Conservation (phyloP, 768 basidiomycete genomes). For the Candolleomyces aberdarensis region DNA sequence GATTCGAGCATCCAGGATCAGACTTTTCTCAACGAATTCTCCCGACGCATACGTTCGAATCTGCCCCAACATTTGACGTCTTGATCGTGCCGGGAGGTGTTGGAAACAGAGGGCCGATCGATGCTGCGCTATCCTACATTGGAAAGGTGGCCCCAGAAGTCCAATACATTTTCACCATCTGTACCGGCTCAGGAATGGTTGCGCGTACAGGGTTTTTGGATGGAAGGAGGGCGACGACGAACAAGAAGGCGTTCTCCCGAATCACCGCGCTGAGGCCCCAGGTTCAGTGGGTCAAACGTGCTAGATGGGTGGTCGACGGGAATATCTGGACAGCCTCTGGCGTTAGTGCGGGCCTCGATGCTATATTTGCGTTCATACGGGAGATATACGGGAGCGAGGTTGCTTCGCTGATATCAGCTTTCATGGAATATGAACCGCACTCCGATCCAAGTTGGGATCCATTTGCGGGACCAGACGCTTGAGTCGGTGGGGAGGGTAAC, state of each 20-base stretch:
- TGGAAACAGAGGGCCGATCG: constrained; percentile 16
- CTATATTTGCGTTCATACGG: constrained; percentile 33
- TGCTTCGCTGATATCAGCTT: constrained; percentile 26
- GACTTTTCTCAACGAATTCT: constrained; percentile 31
- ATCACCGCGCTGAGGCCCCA: constrained; percentile 23
- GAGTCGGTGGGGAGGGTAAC: not conserved
- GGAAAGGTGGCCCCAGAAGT: constrained; percentile 30
- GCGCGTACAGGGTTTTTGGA: constrained; percentile 40
- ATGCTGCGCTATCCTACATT: constrained; percentile 30
- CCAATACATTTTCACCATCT: constrained; percentile 40
- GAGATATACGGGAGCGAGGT: constrained; percentile 34
- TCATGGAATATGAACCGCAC: constrained; percentile 38
- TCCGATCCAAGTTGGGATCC: constrained; percentile 37
- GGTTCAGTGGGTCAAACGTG: constrained; percentile 41
- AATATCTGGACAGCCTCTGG: constrained; percentile 50
- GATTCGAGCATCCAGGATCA: constrained; percentile 15
- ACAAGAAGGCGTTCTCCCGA: constrained; percentile 32
- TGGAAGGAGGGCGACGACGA: constrained; percentile 41
- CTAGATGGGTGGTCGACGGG: constrained; percentile 46
- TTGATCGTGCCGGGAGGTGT: constrained; percentile 25
- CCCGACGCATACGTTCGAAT: constrained; percentile 38
- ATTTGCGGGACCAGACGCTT: constrained; percentile 32
- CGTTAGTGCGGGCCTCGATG: constrained; percentile 43
- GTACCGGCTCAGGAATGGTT: constrained; percentile 38
- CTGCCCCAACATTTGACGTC: constrained; percentile 33